These are phyloP conservation scores for Sideroxylon spinosum DNA, from an alignment of 179 eudicot genomes.

Conservation along the genomic window DNA sequence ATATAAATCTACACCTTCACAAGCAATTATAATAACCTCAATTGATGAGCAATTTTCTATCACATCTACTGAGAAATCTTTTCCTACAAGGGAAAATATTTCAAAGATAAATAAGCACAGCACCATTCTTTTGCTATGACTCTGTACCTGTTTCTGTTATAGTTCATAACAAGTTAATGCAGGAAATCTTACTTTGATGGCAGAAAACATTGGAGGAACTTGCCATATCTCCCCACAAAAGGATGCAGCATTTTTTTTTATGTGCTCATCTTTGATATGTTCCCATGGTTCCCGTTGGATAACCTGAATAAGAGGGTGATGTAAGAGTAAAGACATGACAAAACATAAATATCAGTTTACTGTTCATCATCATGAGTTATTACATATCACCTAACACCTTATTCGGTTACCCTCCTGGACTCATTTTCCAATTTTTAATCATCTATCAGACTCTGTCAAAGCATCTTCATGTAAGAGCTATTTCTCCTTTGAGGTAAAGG, in stretches of 20 bases:
- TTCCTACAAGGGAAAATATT: too few relatives aligned
- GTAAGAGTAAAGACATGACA: conserved; percentile 5
- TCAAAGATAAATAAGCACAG: too few relatives aligned
- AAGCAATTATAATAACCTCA: neutral
- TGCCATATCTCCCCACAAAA: conserved; percentile 95
- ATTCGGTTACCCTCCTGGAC: too few relatives aligned
- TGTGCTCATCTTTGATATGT: conserved; percentile 72
- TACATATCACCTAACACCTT: neutral
- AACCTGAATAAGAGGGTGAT: conserved; percentile 35
- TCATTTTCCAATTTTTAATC: neutral
- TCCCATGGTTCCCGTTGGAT: conserved; percentile 99
- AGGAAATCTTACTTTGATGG: conserved; percentile 60
- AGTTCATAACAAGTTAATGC: neutral
- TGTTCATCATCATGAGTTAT: neutral
- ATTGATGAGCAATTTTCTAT: too few relatives aligned
- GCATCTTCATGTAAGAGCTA: neutral
- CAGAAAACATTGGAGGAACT: conserved; percentile 97
- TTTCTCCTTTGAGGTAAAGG: neutral
- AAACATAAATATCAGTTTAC: neutral
- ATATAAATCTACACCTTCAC: neutral
- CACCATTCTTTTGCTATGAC: neutral
- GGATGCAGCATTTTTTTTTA: conserved; percentile 77
- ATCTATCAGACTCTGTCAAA: neutral
- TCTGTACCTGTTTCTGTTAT: neutral
- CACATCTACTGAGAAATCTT: too few relatives aligned